Evolutionary conservation across 495 filamentous ascomycete genomes (phyloP), one percentile per base, ranked within the genome.

Genomic region (Recurvomyces mirabilis): DNA sequence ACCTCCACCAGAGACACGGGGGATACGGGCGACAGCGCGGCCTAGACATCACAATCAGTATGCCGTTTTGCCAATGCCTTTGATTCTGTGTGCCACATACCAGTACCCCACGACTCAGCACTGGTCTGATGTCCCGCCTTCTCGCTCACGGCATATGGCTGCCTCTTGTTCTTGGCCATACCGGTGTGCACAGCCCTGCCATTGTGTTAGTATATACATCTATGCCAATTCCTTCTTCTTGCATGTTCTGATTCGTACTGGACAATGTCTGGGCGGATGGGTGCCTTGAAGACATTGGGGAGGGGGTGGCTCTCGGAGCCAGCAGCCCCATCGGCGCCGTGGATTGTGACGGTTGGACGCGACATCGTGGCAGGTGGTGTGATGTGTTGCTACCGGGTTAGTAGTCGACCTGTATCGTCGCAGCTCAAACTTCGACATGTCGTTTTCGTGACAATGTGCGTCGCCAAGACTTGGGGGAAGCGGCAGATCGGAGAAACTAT

Each of bases 41-140:
- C 89, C 88, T 95, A 57, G 43, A 17, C 47, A 30, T 6, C 42
- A n/a, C n/a, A n/a, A 43, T 53, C 59, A 47, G 63, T 69, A 53
- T 63, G 54, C 49, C 35, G 47, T 61, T 48, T 43, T 39, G 34
- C 32, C 42, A 12, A n/a, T 43, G 28, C 35, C 24, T 32, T 26
- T 11, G 43, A 34, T 26, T 31, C 20, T 29, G 32, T 25, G 32
- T 26, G 30, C 47, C 60, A 83, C 88, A 74, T 68, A 94, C 91
- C 91, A 76, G 91, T 98, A 78, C 91, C 91, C 91, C 91, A 98
- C 53, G 93, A 96, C 76, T 96, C 93, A 66, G 91, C 91, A 64
- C 87, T 94, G 58, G 91, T 98, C 70, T 98, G 91, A 71, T 98
- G 93, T 72, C 91, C 91, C 65, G 91, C 91, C 80, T 98, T 98